A percentile compares a stretch with the other conserved stretches of the same genome.
Evolutionary conservation across 306 rosid genomes (phyloP).

Genomic region (Leucaena leucocephala): DNA sequence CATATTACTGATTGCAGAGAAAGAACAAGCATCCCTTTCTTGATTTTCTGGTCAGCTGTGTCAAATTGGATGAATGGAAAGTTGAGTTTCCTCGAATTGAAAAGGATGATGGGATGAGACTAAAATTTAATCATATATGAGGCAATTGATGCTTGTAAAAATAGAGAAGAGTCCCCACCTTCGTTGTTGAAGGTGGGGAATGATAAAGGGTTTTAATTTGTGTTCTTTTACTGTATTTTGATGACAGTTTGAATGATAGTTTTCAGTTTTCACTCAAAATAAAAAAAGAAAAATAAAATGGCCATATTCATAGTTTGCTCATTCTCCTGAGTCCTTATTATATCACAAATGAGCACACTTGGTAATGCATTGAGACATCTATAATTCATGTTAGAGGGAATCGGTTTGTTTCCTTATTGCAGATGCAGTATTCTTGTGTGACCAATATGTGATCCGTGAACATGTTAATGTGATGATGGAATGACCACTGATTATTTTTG

Average conservation of each 20-base stretch:
- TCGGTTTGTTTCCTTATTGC: conserved; percentile 24
- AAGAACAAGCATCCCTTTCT: conserved; percentile 1
- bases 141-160: not conserved
- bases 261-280: too few species aligned
- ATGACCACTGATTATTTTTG: not conserved
- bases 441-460: conserved; percentile 15
- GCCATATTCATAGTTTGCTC: not conserved
- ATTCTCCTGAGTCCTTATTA: not conserved
- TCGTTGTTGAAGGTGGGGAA: not conserved
- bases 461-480: conserved; percentile 13
- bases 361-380: not conserved
- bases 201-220: not conserved
- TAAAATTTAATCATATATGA: not conserved
- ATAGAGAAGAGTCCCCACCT: not conserved
- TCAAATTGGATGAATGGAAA: conserved; percentile 23
- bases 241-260: not conserved
- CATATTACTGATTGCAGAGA: conserved; percentile 12
- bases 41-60: conserved; percentile 22
- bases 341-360: conserved; percentile 15
- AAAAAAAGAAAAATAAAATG: not conserved
- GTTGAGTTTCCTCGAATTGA: conserved; percentile 16
- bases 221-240: not conserved
- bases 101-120: not conserved
- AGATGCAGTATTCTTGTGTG: conserved; percentile 11
- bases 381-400: conserved; percentile 17